Conservation (phyloP, 805 yeast species). For the Kuraishia molischiana region DNA sequence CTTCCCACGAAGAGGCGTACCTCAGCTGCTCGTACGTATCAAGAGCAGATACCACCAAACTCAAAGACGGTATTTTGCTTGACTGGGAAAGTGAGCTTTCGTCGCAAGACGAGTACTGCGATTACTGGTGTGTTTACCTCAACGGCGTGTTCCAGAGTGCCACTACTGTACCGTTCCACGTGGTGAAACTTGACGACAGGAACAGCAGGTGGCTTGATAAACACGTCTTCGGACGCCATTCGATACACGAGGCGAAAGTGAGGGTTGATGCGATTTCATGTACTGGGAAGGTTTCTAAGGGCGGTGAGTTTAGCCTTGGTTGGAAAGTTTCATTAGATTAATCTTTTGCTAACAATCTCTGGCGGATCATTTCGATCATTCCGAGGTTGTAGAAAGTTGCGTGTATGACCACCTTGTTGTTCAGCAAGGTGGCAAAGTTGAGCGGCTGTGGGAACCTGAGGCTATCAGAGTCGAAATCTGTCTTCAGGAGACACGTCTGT, state of each 20-base stretch:
- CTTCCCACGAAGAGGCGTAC: neutral
- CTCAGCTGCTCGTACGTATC: too few species aligned
- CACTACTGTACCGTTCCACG: neutral
- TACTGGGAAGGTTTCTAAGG: too few species aligned
- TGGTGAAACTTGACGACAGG: too few species aligned
- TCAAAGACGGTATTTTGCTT: neutral
- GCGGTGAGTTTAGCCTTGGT: too few species aligned
- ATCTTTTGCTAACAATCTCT: neutral
- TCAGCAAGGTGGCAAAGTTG: neutral
- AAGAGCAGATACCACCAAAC: too few species aligned
- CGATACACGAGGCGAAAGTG: too few species aligned
- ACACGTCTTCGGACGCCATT: too few species aligned
- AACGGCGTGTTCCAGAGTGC: slow-evolving; percentile 1
- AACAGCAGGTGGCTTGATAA: too few species aligned
- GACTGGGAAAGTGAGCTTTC: neutral
- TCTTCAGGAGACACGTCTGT: neutral
- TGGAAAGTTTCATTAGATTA: too few species aligned
- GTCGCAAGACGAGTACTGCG: neutral
- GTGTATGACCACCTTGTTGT: neutral
- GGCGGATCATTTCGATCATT: neutral
- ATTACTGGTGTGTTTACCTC: slow-evolving; percentile 1
- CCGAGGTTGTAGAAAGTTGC: neutral
- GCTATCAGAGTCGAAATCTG: neutral
- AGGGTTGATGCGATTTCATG: too few species aligned
- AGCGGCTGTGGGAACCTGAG: neutral